Base-by-base conservation (phyloP, 345 rosid genomes). In the Lenwebbia sp. region DNA sequence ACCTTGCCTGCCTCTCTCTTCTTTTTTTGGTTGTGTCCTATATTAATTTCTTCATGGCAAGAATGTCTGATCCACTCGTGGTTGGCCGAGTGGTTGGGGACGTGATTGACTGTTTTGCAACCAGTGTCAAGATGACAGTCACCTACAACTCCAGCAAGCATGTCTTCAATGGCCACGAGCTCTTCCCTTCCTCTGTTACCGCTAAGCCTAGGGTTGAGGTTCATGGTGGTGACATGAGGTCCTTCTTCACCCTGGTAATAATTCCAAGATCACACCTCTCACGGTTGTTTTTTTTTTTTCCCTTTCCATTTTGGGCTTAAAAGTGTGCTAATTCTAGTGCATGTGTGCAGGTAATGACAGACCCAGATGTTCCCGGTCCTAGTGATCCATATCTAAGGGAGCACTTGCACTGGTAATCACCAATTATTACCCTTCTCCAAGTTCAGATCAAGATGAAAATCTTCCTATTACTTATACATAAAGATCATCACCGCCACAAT, bases 301-400 rank as follows among this genome's bases (percentile, higher is more conserved):
- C 30, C 54, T 44, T 82, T 4, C 25, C 25, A 26, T 23, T 37
- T 81, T 13, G 33, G 54, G 41, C 33, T 54, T 21, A 17, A 33
- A n/a, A 54, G 44, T 54, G 78, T 33, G 33, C 40, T 21, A 3
- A 5, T 41, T n/a, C 40, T 86, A 49, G 40, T 47, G 55, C 55
- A 21, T 22, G 52, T 83, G 5, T 56, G 83, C 85, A 97, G 98
- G 94, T 97, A n/a, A 96, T 97, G 99, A 96, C 96, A 30, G 99
- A 97, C 90, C 99, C 99, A 57, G 99, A 97, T 93, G 98, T 93
- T 88, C 99, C 99, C 15, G 98, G 98, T 57, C 99, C 99, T 23
- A 97, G 99, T 87, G 99, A 97, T 88, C 99, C 99, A 53, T 96
- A 95, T 88, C 91, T 96, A 85, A 95, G 91, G 87, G 99, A 97